Evolutionary conservation across 805 yeast genomes (phyloP).

Genomic region (Saturnispora besseyi): DNA sequence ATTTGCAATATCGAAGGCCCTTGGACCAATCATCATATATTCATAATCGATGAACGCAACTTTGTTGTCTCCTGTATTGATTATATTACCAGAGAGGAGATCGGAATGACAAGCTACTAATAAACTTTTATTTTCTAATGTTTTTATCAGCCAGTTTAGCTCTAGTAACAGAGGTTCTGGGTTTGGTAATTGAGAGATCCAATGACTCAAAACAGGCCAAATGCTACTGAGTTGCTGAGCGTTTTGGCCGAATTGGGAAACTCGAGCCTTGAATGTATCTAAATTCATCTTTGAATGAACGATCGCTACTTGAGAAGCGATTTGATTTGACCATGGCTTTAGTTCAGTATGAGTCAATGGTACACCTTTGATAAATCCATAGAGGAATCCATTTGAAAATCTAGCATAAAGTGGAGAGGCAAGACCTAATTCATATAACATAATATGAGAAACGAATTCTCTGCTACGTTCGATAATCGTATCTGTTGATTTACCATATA

Average conservation of each 20-base stretch:
- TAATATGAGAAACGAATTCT: slow-evolving; percentile 62
- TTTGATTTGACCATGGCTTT: slow-evolving; percentile 28
- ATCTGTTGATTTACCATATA: slow-evolving; percentile 68
- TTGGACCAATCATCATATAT: slow-evolving; percentile 61
- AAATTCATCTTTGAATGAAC: slow-evolving; percentile 42
- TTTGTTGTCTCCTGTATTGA: slow-evolving; percentile 29
- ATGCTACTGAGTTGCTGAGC: slow-evolving; percentile 25
- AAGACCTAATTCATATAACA: slow-evolving; percentile 46
- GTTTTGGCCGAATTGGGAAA: background rate
- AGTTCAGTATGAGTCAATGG: slow-evolving; percentile 51
- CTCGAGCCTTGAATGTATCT: background rate
- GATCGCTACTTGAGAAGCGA: slow-evolving; percentile 59
- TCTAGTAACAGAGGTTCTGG: slow-evolving; percentile 37
- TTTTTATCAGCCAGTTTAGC: slow-evolving; percentile 42
- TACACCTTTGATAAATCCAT: slow-evolving; percentile 59
- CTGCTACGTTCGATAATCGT: slow-evolving; percentile 65
- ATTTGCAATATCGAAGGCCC: slow-evolving; percentile 68
- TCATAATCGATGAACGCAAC: slow-evolving; percentile 63
- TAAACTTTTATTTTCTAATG: slow-evolving; percentile 39
- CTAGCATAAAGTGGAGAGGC: slow-evolving; percentile 65
- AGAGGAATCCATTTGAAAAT: slow-evolving; percentile 64
- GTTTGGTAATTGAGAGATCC: slow-evolving; percentile 53
- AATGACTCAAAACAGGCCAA: slow-evolving; percentile 52
- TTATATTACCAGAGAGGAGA: slow-evolving; percentile 63
- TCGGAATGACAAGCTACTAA: slow-evolving; percentile 63